phyloP scores from a whole-genome alignment of 164 flowering plant genomes.

The Vitis cinerea region DNA sequence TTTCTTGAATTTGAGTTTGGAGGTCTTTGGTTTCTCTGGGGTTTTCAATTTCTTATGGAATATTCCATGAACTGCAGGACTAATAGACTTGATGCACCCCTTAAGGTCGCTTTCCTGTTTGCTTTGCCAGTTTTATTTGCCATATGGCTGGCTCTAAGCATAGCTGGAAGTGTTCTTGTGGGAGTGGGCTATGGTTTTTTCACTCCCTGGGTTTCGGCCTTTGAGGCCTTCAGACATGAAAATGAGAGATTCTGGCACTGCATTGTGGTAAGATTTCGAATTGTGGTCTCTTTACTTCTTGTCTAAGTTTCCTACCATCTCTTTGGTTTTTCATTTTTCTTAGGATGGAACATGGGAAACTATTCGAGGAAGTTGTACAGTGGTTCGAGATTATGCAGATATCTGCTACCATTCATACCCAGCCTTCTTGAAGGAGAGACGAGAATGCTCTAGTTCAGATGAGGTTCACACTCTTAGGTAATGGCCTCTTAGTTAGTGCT shows the following conservation, averaged over 20 bases:
- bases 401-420: constrained; percentile 81
- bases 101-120: constrained; percentile 67
- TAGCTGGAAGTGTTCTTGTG: constrained; percentile 72
- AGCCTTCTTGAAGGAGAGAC: constrained; percentile 63
- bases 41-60: background rate
- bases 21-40: background rate
- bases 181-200: constrained; percentile 90
- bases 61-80: constrained; percentile 46
- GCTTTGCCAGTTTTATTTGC: constrained; percentile 68
- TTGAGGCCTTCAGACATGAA: constrained; percentile 84
- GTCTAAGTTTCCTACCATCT: background rate
- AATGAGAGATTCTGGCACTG: constrained; percentile 67
- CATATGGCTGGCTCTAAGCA: constrained; percentile 74
- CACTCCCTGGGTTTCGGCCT: constrained; percentile 88
- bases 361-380: constrained; percentile 80
- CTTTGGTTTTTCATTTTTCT: background rate
- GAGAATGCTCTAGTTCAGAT: constrained; percentile 53
- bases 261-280: constrained; percentile 62
- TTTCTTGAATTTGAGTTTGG: background rate
- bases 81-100: constrained; percentile 60
- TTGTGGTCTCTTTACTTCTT: background rate
- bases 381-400: constrained; percentile 83
- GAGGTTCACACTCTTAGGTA: constrained; percentile 72
- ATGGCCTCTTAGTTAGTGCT: background rate
- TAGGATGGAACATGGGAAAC: constrained; percentile 98